These are phyloP conservation scores for Monosporascus sp. DNA, from an alignment of 2,329 filamentous ascomycete genomes.

Conservation along the genomic window DNA sequence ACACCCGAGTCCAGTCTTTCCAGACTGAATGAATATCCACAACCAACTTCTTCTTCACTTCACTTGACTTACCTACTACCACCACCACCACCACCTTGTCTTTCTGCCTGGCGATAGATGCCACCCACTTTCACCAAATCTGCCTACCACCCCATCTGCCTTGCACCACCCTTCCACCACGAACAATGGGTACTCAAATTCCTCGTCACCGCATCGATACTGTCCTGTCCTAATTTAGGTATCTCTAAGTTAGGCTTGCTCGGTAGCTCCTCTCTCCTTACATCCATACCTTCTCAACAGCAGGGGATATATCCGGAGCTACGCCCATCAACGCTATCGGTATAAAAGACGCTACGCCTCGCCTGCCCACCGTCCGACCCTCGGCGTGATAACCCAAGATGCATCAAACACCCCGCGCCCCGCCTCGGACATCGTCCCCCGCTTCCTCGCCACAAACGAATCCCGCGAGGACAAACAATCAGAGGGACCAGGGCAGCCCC, in stretches of 20 bases:
- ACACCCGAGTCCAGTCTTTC: conserved; percentile 21
- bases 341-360: neutral
- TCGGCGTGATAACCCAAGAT: conserved; percentile 43
- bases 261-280: neutral
- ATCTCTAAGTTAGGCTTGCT: neutral
- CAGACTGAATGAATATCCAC: neutral
- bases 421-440: conserved; percentile 67
- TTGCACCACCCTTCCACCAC: neutral
- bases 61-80: neutral
- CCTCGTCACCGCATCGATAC: neutral
- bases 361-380: conserved; percentile 1
- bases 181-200: neutral
- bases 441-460: conserved; percentile 68
- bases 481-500: conserved; percentile 53
- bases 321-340: neutral
- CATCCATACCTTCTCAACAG: neutral
- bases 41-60: neutral
- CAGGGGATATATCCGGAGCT: neutral
- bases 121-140: neutral
- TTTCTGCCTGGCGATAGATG: neutral
- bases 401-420: conserved; percentile 83
- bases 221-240: neutral
- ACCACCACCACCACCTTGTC: neutral
- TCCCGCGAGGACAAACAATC: conserved; percentile 66
- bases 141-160: neutral